Base-by-base conservation (phyloP, 495 filamentous ascomycete species). In the Aspergillus heteromorphus region DNA sequence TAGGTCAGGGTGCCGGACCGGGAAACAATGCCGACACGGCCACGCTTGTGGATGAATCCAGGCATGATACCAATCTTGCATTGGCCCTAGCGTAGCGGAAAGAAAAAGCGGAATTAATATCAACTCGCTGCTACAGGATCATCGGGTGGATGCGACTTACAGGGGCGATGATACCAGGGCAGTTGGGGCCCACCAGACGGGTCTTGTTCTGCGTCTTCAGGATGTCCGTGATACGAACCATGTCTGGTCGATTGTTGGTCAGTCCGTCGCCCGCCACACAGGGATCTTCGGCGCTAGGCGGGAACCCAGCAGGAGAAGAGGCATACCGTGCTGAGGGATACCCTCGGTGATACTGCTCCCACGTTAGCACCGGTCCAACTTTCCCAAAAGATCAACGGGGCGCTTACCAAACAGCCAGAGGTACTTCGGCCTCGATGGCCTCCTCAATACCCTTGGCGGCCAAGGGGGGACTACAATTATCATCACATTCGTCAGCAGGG, bases 31-130 rank as follows among this genome's bases (percentile, higher is more conserved):
- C 93, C 93, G 67, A 99, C 87, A 64, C 93, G 91, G 59, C 93
- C 93, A 65, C 93, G 90, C 83, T 99, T 97, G 83, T 99, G 93
- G 79, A 99, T 97, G 81, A 97, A 96, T 64, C 93, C 93, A 40
- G 93, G 93, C 93, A 99, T 99, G 78, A 99, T 99, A 67, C 93
- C 93, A 70, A 99, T 99, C 80, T 99, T 99, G 84, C 93, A 99
- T 86, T 96, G 93, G 57, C 92, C 93, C 85, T 88, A 64, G 36
- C 36, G 23, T 34, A 30, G 30, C 43, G 29, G 43, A 48, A 20
- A 6, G 29, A 48, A 48, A 20, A 6, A 23, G 20, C 30, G 27
- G 38, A 9, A 41, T 60, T 49, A 60, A 42, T 49, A 54, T 27
- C 30, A 10, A 27, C 14, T 13, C 19, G 19, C 21, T 48, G 45